Base-by-base conservation (phyloP, 2,329 filamentous ascomycete species). In the Trichoderma atrobrunneum region DNA sequence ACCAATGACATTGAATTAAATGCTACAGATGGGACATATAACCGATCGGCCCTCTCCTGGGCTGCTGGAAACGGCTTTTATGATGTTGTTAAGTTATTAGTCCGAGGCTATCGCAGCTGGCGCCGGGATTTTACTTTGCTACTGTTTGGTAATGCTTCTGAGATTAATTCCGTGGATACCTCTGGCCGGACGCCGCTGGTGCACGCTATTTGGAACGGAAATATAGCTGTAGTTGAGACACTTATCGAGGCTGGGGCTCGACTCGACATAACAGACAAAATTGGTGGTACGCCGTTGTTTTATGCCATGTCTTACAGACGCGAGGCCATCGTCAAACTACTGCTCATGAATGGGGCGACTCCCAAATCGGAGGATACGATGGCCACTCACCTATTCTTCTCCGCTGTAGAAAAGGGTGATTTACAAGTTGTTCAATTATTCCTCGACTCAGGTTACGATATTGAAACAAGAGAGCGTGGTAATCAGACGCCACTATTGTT, bases 21-120 rank as follows among this genome's bases (percentile, higher is more conserved):
- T 11, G 7, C 10, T 18, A 48, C 2, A 30, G 71, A 70, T 36
- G 3, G 4, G 28, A 62, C 18, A 1, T 70, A 70, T n/a, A 0
- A 7, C 10, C 39, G 65, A 11, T 70, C 71, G 10, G 71, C 71
- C 8, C 64, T 72, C 1, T 63, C 57, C 18, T 72, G 71, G 71
- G 65, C 71, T 18, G 28, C 71, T 24, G 39, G 21, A 30, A 62
- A 70, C 11, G 72, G 70, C 18, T 62, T 30, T 66, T 4, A 72
- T 10, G 56, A 3, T 14, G 48, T 56, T n/a, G 72, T 69, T 16
- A 21, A 62, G 12, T 24, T 61, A 10, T 21, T 70, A 11, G 59
- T 61, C 14, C 21, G 48, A 18, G 66, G 32, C 1, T 0, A 0
- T 5, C 16, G 14, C 11, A 12, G 24, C 5, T 32, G 48, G 28